phyloP scores from a whole-genome alignment of 257 asterid species.

The Lantana camara region DNA sequence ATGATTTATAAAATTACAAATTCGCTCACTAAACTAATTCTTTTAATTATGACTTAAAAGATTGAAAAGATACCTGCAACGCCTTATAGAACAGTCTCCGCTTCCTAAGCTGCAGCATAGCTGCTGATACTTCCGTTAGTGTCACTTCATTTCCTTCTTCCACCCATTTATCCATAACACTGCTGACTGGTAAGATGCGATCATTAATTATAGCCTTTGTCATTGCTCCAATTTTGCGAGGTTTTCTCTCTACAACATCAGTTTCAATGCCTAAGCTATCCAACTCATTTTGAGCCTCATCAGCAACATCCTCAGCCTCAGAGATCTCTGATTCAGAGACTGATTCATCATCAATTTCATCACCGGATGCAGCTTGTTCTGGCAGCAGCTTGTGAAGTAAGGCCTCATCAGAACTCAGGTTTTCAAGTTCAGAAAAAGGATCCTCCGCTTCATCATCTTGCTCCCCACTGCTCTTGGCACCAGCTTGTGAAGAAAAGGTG shows the following conservation, averaged over 20 bases:
- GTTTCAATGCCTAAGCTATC: constrained; percentile 36
- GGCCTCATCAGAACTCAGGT: constrained; percentile 12
- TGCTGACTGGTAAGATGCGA: constrained; percentile 37
- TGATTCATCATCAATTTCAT: constrained; percentile 41
- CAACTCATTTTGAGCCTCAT: constrained; percentile 33
- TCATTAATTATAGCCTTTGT: constrained; percentile 52
- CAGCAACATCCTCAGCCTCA: constrained; percentile 41
- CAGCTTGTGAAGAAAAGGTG: constrained; percentile 57
- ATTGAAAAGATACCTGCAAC: constrained; percentile 56
- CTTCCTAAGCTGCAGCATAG: constrained; percentile 54
- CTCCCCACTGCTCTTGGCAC: constrained; percentile 53
- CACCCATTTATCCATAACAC: constrained; percentile 63
- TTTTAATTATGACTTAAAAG: constrained; percentile 1
- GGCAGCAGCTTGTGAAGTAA: constrained; percentile 21
- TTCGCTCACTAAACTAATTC: too few species aligned
- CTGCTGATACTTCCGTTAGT: constrained; percentile 33
- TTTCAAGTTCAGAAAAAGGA: constrained; percentile 46
- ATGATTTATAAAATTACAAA: too few species aligned
- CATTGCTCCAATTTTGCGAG: constrained; percentile 32
- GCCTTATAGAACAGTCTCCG: constrained; percentile 58
- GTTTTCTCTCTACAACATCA: constrained; percentile 29
- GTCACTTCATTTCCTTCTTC: constrained; percentile 69
- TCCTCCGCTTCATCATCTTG: constrained; percentile 40
- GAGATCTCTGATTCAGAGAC: constrained; percentile 49
- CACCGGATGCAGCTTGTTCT: constrained; percentile 27